Evolutionary conservation across 495 filamentous ascomycete species (phyloP).

Genomic region (Emericellopsis terricola): DNA sequence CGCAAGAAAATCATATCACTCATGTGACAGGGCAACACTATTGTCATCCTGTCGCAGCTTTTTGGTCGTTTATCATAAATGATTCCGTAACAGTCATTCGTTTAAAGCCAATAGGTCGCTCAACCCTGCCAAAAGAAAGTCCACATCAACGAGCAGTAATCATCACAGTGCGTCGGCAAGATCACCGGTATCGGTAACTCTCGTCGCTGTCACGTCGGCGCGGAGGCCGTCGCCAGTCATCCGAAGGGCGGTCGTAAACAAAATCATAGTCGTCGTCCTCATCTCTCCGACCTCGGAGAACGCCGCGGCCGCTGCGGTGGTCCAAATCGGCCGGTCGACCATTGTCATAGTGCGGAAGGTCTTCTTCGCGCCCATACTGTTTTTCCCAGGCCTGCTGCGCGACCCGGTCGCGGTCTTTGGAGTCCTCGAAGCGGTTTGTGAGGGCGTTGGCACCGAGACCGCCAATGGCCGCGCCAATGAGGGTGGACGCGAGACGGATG

Average conservation of each 20-base stretch:
- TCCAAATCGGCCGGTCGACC: constrained; percentile 1
- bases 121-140: no score
- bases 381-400: constrained; percentile 15
- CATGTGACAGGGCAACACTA: no score
- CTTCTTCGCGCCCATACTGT: constrained; percentile 6
- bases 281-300: neutral
- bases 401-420: constrained; percentile 8
- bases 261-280: constrained; percentile 3
- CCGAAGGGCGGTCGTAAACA: constrained; percentile 2
- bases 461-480: constrained; percentile 26
- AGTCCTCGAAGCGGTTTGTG: constrained; percentile 20
- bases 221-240: neutral
- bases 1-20: no score
- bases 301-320: neutral
- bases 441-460: constrained; percentile 28
- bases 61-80: no score
- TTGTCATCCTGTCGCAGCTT: no score
- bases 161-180: no score
- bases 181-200: no score
- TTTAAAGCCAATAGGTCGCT: no score
- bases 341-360: neutral
- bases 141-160: no score
- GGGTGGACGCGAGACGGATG: constrained; percentile 11
- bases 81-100: no score
- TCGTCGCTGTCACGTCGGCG: neutral